phyloP scores from a whole-genome alignment of 306 rosid genomes.

The Dalbergia cochinchinensis region DNA sequence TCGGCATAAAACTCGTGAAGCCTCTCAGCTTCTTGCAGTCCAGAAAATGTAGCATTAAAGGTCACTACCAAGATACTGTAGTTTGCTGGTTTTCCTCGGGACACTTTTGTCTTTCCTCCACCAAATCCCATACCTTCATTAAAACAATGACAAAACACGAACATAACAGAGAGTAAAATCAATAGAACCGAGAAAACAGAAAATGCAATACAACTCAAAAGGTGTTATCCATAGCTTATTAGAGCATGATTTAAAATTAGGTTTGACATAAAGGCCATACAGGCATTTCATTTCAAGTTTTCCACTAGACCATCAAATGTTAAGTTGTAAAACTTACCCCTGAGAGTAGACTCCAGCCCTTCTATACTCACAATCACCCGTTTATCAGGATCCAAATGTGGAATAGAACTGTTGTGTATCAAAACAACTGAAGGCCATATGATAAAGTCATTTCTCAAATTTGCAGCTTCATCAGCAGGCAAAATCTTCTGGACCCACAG shows the following conservation, averaged over 20 bases:
- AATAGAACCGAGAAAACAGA: neutral
- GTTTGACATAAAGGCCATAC: conserved; percentile 1
- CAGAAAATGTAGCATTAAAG: conserved; percentile 46
- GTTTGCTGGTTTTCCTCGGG: conserved; percentile 50
- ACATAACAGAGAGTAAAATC: neutral
- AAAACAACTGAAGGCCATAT: conserved; percentile 62
- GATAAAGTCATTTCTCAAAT: conserved; percentile 54
- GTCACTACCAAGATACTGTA: conserved; percentile 44
- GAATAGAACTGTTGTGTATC: conserved; percentile 53
- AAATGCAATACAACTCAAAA: neutral
- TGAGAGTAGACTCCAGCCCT: conserved; percentile 44
- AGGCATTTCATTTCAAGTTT: neutral
- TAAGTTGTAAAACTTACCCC: conserved; percentile 36
- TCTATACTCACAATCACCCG: conserved; percentile 41
- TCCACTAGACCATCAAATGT: neutral
- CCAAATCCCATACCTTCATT: conserved; percentile 49
- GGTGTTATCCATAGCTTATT: neutral
- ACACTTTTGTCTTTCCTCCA: conserved; percentile 46
- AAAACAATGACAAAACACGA: neutral
- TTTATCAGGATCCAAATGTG: conserved; percentile 29
- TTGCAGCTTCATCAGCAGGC: conserved; percentile 48
- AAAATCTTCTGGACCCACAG: conserved; percentile 47
- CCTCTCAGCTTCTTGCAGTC: neutral
- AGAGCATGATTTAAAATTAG: neutral
- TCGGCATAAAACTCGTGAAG: neutral